Conservation (phyloP, 169 alveolate species). For the Neospora caninum region DNA sequence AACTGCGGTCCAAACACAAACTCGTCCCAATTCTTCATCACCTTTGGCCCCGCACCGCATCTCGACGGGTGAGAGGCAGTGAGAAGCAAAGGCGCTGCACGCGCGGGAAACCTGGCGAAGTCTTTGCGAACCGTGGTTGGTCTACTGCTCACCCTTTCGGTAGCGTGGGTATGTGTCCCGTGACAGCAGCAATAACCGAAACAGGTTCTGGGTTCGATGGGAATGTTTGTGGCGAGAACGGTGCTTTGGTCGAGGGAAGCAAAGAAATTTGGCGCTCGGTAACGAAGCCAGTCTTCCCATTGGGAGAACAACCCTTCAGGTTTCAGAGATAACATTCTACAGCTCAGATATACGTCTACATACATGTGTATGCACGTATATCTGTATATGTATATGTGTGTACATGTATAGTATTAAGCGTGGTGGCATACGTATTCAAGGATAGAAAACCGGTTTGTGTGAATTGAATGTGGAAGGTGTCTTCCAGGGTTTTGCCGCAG, state of each 20-base stretch:
- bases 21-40: constrained; percentile 83
- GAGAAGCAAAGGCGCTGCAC: background rate
- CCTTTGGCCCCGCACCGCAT: constrained; percentile 80
- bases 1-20: constrained; percentile 86
- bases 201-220: no score
- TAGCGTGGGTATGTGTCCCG: no score
- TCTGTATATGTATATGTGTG: background rate
- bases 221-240: no score
- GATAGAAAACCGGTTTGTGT: background rate
- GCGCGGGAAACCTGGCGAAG: no score
- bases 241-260: no score
- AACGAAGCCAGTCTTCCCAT: background rate
- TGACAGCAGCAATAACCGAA: no score
- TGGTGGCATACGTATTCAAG: background rate
- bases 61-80: constrained; percentile 74
- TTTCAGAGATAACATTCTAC: no score
- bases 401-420: background rate
- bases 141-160: no score
- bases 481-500: background rate
- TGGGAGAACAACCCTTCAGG: no score
- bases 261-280: no score
- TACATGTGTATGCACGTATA: background rate
- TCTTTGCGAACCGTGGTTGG: no score
- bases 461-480: background rate
- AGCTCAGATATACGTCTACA: background rate